Base-by-base conservation (phyloP, 2,329 filamentous ascomycete genomes). In the Fusarium tricinctum region DNA sequence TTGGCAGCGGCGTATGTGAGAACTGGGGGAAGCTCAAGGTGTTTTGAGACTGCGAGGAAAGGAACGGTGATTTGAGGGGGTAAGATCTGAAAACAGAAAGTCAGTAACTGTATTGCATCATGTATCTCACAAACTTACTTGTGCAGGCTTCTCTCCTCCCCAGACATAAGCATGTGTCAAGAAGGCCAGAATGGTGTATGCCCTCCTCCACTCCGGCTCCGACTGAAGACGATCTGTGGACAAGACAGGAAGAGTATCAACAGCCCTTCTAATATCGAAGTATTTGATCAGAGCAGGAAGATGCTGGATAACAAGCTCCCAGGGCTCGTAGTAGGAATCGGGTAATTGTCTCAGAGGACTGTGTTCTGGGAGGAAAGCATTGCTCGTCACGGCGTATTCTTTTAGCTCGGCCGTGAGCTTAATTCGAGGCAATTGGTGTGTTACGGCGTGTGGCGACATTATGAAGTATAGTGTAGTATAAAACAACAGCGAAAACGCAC, bases 1-100 rank as follows among this genome's bases (percentile, higher is more conserved):
- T 92, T 94, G 33, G 95, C 84, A 1, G 88, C 92, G 1, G 95
- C 92, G 75, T 97, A 98, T 13, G 94, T 97, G n/a, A 94, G 92
- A 0, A 97, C 92, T 2, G 94, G 91, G 1, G 94, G 94, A 1
- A 97, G 84, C 63, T 94, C 91, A 8, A 97, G 87, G 70, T 91
- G 88, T 14, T 85, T 79, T 55, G 93, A 93, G 12, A 93, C 86
- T 46, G 85, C 75, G 45, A 96, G 84, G 61, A 97, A 90, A 0
- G 95, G 95, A 1, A 93, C 82, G 1, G 93, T 91, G 58, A 98
- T 86, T 50, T 90, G 82, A 0, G 92, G 89, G 1, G 95, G 95
- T 2, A 97, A 80, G 14, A 84, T 74, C 87, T 90, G 52, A 2
- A 8, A 28, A 2, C 8, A 22, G 6, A 15, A 20, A 10, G 58